Base-by-base conservation (phyloP, 768 basidiomycete genomes). In the Mycena polygramma region DNA sequence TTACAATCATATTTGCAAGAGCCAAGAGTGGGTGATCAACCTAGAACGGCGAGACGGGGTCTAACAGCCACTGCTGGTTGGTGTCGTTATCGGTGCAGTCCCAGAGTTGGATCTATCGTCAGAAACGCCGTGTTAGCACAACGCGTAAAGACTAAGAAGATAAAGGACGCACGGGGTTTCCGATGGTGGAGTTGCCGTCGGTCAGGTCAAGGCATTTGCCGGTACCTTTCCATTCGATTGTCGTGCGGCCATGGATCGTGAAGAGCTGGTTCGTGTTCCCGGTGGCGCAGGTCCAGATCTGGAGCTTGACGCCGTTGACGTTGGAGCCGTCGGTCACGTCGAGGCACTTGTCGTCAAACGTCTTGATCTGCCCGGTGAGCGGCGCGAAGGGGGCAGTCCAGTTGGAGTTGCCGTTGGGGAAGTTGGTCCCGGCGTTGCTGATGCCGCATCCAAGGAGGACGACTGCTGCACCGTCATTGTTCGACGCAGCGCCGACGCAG, bases 61-160 rank as follows among this genome's bases (percentile, higher is more conserved):
- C 41, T 17, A 55, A 36, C 4, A 4, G 19, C 54, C 54, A 57
- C 9, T 57, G 30, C n/a, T 57, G 57, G 57, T 57, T 57, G 5
- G 5, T 10, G 57, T 57, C 43, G 57, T 57, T 57, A 22, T 57
- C 57, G 8, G 39, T 39, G 57, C 57, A 57, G 20, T 57, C 57
- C 57, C 57, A 57, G n/a, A 57, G 57, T 57, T 57, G 57, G 37
- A 57, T 57, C 57, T 57, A 15, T 14, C 26, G 9, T 11, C 15
- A 20, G 14, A 46, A 6, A 46, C 15, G 15, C 7, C 45, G 8
- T 17, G 15, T 19, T 7, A 20, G 17, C 45, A n/a, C n/a, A 15
- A 46, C 54, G 6, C 35, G 36, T 10, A 37, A 55, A 20, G 36
- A 30, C 19, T 7, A 55, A 37, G 35, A 17, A n/a, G 37, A 10